Base-by-base conservation (phyloP, 306 rosid species). In the Delonix regia region DNA sequence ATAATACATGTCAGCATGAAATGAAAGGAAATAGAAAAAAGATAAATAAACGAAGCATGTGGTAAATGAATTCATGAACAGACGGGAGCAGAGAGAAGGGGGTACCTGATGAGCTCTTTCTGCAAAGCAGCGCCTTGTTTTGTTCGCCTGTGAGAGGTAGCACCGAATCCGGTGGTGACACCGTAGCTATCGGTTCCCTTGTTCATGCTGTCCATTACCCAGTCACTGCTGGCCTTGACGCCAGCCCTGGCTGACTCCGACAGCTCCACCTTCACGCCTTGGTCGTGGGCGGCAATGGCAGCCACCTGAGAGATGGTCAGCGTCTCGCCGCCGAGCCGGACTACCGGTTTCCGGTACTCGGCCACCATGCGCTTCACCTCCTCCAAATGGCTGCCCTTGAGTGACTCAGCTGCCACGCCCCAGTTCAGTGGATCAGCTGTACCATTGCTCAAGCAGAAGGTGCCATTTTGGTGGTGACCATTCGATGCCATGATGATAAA, bases 101-200 rank as follows among this genome's bases (percentile, higher is more conserved):
- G 8, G 28, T 84, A 92, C 97, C 98, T 83, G 19, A 94, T 92
- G 9, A 92, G 80, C 66, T 94, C 98, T 78, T 83, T 89, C 36
- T 94, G 98, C 45, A 94, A 85, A 41, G 98, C 98, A 34, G 84
- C 97, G 21, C 97, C 98, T 27, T 92, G 86, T 28, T 90, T 94
- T 65, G 98, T 94, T 30, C 97, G 74, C n/a, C 97, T 76, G 67
- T 94, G 98, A 0, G 98, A 92, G 3, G 97, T 92, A 0, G 98
- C 97, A 48, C 98, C 98, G 68, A 94, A 92, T 0, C 98, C 98
- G 13, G 98, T 94, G 63, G 98, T 94, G 44, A 94, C 95, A 18
- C 98, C 98, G 12, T 94, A 94, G 53, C 94, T 92, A 73, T 94
- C 97, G 0, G 91, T 92, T 0, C 98, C 98, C 0, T 88, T 89